A percentile compares a stretch with the other conserved stretches of the same genome.
phyloP scores from a whole-genome alignment of 257 asterid genomes.

The Anisodus acutangulus region DNA sequence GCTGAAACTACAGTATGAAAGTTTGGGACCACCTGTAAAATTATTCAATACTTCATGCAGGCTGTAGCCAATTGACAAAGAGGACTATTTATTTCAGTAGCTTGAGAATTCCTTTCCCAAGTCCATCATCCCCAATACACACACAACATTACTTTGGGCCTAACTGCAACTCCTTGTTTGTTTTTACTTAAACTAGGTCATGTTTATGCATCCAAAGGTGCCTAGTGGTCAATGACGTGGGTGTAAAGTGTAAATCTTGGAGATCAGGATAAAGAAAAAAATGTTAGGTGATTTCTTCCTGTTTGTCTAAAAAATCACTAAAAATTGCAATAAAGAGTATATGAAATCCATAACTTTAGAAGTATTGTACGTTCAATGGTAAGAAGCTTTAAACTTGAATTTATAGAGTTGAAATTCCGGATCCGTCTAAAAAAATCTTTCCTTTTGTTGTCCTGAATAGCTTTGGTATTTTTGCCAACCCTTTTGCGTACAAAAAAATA shows the following conservation, averaged over 20 bases:
- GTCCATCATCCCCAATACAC: no score
- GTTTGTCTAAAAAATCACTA: not conserved
- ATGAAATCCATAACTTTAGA: not conserved
- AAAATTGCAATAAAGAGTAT: not conserved
- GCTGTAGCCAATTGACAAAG: not conserved
- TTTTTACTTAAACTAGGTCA: not conserved
- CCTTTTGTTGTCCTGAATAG: not conserved
- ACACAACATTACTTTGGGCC: not conserved
- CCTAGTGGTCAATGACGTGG: not conserved
- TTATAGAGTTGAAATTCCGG: no score
- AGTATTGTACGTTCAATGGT: no score
- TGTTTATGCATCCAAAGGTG: no score
- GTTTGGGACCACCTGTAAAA: constrained; percentile 18
- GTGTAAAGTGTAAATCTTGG: not conserved
- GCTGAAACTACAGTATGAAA: constrained; percentile 16
- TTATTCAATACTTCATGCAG: constrained; percentile 6
- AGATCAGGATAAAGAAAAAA: no score
- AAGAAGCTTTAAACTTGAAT: no score
- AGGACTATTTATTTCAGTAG: not conserved
- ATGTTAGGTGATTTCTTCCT: not conserved
- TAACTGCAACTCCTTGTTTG: not conserved
- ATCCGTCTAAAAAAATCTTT: no score
- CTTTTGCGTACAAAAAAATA: no score
- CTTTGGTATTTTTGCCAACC: not conserved
- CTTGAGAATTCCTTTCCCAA: not conserved